Evolutionary conservation across 1,284 basidiomycete genomes (phyloP).

Genomic region (Ganoderma lucidum): DNA sequence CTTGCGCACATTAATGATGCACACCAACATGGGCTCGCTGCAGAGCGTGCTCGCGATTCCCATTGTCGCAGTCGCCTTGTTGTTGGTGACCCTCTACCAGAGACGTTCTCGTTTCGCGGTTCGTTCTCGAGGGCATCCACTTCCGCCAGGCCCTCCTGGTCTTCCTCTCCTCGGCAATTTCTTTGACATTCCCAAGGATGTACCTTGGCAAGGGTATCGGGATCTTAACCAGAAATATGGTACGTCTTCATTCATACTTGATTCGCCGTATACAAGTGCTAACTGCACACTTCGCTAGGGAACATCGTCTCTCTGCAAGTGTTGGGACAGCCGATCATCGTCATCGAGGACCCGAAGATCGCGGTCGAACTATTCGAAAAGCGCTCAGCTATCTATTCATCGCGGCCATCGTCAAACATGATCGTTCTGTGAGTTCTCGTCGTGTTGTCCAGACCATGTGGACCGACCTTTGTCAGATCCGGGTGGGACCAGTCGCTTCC

Average conservation of each 20-base stretch:
- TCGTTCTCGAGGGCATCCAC: constrained; percentile 7
- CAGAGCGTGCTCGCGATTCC: background rate
- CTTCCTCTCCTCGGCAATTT: constrained; percentile 31
- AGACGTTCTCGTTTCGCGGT: background rate
- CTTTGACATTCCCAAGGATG: constrained; percentile 25
- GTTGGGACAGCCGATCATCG: background rate
- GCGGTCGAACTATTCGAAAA: constrained; percentile 44
- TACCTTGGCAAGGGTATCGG: constrained; percentile 20
- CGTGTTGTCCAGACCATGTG: too few species aligned
- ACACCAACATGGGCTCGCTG: background rate
- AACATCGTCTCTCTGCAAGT: background rate
- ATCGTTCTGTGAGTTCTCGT: constrained; percentile 22
- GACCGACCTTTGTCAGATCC: background rate
- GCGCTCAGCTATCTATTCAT: constrained; percentile 43
- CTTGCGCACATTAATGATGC: background rate
- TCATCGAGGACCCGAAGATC: background rate
- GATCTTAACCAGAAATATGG: constrained; percentile 5
- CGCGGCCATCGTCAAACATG: constrained; percentile 29
- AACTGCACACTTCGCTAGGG: background rate
- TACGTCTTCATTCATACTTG: background rate
- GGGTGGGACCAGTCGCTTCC: background rate
- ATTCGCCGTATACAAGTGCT: background rate
- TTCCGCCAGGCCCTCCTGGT: constrained; percentile 30
- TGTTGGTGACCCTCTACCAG: background rate
- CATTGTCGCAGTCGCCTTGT: background rate